Percentiles rank a stretch among this genome's conserved stretches.
Evolutionary conservation across 1,284 basidiomycete genomes (phyloP).

Genomic region (Rhodotorula sp.): DNA sequence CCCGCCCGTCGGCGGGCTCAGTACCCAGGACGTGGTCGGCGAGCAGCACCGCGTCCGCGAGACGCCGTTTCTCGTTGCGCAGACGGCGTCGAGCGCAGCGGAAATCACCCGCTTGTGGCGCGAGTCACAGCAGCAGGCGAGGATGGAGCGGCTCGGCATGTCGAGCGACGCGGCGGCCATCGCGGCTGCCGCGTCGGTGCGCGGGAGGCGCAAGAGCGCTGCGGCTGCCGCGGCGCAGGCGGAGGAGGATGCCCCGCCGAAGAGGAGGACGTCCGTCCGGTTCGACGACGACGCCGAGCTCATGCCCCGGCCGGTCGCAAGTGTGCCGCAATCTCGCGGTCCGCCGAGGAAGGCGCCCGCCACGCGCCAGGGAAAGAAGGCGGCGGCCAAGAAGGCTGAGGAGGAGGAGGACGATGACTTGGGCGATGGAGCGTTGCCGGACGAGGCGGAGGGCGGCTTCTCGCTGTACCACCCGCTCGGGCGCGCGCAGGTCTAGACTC

Average conservation of each 20-base stretch:
- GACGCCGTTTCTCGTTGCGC: constrained; percentile 69
- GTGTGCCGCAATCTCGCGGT: neutral
- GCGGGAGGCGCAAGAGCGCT: neutral
- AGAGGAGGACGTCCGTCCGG: neutral
- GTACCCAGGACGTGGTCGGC: constrained; percentile 61
- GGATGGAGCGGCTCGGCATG: neutral
- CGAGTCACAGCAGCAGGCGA: neutral
- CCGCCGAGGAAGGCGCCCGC: neutral
- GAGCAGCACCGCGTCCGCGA: constrained; percentile 64
- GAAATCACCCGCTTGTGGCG: constrained; percentile 64
- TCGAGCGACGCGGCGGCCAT: neutral
- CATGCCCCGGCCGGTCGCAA: neutral
- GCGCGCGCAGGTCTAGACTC: constrained; percentile 7
- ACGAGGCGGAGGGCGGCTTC: neutral
- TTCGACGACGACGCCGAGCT: constrained; percentile 13
- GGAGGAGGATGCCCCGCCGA: neutral
- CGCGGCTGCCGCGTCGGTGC: neutral
- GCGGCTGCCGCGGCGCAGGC: neutral
- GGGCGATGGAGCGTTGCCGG: neutral
- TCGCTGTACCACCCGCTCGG: neutral
- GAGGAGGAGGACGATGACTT: constrained; percentile 5
- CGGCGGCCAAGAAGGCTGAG: neutral
- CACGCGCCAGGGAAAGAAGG: neutral
- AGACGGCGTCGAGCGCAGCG: constrained; percentile 66
- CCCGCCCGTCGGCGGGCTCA: constrained; percentile 16